Conservation (phyloP, 495 filamentous ascomycete genomes). For the Penicillium cinerascens region DNA sequence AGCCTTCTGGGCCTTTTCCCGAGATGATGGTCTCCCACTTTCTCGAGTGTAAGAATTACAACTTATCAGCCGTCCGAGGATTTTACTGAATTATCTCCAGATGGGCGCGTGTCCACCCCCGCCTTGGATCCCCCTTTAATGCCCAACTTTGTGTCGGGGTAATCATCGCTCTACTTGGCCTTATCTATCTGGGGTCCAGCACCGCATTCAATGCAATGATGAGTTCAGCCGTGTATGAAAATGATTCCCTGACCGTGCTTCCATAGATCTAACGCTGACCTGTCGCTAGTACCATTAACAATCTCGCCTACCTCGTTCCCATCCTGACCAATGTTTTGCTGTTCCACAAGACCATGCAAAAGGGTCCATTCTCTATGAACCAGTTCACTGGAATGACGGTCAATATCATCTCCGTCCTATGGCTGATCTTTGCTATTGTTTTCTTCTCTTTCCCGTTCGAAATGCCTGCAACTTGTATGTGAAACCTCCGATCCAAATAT, state of each 20-base stretch:
- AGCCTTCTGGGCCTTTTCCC: slow-evolving; percentile 68
- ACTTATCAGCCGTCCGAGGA: background rate
- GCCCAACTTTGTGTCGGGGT: slow-evolving; percentile 58
- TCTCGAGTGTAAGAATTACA: slow-evolving; percentile 22
- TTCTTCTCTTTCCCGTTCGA: slow-evolving; percentile 72
- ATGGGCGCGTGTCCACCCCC: slow-evolving; percentile 26
- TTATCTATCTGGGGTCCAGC: slow-evolving; percentile 63
- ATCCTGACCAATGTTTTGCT: slow-evolving; percentile 36
- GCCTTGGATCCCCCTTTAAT: slow-evolving; percentile 43
- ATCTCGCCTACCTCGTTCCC: slow-evolving; percentile 33
- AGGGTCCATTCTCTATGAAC: slow-evolving; percentile 30
- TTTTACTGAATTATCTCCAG: slow-evolving; percentile 9
- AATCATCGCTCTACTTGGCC: slow-evolving; percentile 60
- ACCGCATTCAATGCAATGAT: slow-evolving; percentile 69
- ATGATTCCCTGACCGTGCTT: background rate
- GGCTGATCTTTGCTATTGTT: slow-evolving; percentile 47
- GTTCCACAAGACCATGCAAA: slow-evolving; percentile 32
- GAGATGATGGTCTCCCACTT: slow-evolving; percentile 54
- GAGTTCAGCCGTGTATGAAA: slow-evolving; percentile 51
- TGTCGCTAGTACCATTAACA: slow-evolving; percentile 32
- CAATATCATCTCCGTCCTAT: slow-evolving; percentile 32
- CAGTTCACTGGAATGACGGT: slow-evolving; percentile 29
- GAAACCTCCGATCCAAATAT: background rate
- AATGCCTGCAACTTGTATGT: slow-evolving; percentile 44
- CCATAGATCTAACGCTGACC: slow-evolving; percentile 1